These are phyloP conservation scores for Podospora conica DNA, from an alignment of 495 filamentous ascomycete genomes.

Conservation along the genomic window DNA sequence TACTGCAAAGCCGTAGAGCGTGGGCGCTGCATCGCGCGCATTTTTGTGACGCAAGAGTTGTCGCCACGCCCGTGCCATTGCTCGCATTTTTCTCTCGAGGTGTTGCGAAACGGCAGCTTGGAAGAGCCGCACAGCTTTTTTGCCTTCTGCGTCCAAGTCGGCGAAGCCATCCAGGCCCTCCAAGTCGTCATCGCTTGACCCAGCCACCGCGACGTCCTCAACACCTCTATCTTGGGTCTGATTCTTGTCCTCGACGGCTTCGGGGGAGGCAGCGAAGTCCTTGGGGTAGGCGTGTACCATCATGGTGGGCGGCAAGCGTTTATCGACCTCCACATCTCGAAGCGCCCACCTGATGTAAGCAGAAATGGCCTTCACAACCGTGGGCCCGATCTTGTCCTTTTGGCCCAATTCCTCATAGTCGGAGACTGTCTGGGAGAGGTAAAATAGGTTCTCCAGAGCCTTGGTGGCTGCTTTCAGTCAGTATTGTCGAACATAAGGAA, in stretches of 20 bases:
- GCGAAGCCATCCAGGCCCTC: background rate
- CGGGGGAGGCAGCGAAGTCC: conserved; percentile 2
- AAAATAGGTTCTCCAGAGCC: conserved; percentile 27
- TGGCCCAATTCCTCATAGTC: conserved; percentile 26
- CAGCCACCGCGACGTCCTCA: background rate
- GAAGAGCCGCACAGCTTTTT: conserved; percentile 6
- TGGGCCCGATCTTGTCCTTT: conserved; percentile 12
- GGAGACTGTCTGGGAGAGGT: conserved; percentile 23
- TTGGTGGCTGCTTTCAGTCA: conserved; percentile 21
- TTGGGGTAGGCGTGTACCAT: conserved; percentile 16
- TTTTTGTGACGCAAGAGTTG: conserved; percentile 3
- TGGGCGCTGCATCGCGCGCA: conserved; percentile 13
- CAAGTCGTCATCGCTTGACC: background rate
- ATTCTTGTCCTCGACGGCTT: background rate
- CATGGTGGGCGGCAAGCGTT: conserved; percentile 12
- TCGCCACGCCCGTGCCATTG: conserved; percentile 18
- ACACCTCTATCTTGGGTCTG: background rate
- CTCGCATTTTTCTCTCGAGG: conserved; percentile 14
- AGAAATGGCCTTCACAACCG: conserved; percentile 17
- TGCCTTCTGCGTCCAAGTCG: background rate
- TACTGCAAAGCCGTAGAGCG: conserved; percentile 25
- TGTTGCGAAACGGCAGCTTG: conserved; percentile 11
- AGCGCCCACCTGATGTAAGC: conserved; percentile 27
- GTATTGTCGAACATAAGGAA: background rate
- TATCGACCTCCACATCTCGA: conserved; percentile 17